Evolutionary conservation across 805 yeast species (phyloP).

Genomic region (Jamesozyma jinghongensis): DNA sequence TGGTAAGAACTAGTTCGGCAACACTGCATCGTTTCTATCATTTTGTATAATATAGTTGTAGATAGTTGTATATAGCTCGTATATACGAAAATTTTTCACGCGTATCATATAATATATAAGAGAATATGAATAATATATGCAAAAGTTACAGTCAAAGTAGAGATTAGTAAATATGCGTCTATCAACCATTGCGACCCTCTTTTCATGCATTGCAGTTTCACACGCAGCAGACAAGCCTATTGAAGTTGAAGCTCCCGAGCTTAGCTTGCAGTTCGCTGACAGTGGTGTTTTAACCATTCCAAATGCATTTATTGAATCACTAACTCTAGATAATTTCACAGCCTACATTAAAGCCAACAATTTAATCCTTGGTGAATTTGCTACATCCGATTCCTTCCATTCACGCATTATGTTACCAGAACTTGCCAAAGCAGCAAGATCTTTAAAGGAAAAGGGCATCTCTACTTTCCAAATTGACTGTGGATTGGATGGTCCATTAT

Average conservation of each 20-base stretch:
- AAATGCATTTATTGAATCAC: slow-evolving; percentile 72
- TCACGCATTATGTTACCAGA: slow-evolving; percentile 80
- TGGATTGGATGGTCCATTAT: slow-evolving; percentile 61
- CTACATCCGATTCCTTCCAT: slow-evolving; percentile 97
- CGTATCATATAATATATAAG: too few relatives aligned
- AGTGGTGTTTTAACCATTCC: slow-evolving; percentile 31
- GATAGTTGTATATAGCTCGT: too few relatives aligned
- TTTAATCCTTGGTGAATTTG: slow-evolving; percentile 74
- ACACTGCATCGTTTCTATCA: background rate
- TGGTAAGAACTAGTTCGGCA: background rate
- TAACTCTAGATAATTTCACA: slow-evolving; percentile 57
- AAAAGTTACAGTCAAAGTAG: too few relatives aligned
- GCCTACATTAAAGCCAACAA: slow-evolving; percentile 61
- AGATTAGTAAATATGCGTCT: too few relatives aligned
- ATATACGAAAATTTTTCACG: too few relatives aligned
- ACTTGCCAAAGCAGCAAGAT: slow-evolving; percentile 67
- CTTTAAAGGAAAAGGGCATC: slow-evolving; percentile 51
- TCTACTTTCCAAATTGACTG: slow-evolving; percentile 78
- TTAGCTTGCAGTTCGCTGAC: background rate
- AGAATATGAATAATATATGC: too few relatives aligned
- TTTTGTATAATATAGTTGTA: background rate
- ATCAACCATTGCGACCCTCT: too few relatives aligned
- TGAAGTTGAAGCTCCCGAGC: background rate
- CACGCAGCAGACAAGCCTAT: background rate
- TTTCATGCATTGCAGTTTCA: background rate